Conservation (phyloP, 345 rosid species). For the Eucalyptus marginata region DNA sequence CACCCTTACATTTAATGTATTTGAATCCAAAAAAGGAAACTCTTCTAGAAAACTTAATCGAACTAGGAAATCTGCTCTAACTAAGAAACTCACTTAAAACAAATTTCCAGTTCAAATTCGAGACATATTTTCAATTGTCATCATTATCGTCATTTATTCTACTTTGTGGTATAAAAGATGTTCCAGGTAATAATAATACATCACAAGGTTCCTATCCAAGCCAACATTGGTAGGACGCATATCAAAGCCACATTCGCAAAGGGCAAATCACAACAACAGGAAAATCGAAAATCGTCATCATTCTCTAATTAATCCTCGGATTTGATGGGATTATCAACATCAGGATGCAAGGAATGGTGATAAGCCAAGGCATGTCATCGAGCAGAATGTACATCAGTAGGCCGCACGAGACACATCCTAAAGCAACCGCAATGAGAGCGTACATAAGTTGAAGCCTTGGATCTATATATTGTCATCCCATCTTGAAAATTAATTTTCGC, state of each 20-base stretch:
- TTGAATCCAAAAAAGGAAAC: too few relatives aligned
- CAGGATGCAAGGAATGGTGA: fast-evolving
- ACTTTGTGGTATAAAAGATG: not conserved
- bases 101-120: fast-evolving
- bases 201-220: not conserved
- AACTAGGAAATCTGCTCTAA: too few relatives aligned
- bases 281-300: not conserved
- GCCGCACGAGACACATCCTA: not conserved
- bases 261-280: not conserved
- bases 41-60: too few relatives aligned
- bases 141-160: not conserved
- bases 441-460: not conserved
- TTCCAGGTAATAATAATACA: not conserved
- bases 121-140: fast-evolving
- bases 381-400: not conserved
- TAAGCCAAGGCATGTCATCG: not conserved
- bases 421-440: fast-evolving
- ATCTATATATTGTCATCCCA: not conserved
- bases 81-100: too few relatives aligned
- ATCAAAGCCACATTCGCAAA: not conserved
- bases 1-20: not conserved
- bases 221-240: not conserved
- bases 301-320: not conserved
- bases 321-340: not conserved
- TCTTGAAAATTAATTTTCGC: not conserved